These are phyloP conservation scores for Sextonia rubra DNA, from an alignment of 164 flowering plant genomes.

Conservation along the genomic window DNA sequence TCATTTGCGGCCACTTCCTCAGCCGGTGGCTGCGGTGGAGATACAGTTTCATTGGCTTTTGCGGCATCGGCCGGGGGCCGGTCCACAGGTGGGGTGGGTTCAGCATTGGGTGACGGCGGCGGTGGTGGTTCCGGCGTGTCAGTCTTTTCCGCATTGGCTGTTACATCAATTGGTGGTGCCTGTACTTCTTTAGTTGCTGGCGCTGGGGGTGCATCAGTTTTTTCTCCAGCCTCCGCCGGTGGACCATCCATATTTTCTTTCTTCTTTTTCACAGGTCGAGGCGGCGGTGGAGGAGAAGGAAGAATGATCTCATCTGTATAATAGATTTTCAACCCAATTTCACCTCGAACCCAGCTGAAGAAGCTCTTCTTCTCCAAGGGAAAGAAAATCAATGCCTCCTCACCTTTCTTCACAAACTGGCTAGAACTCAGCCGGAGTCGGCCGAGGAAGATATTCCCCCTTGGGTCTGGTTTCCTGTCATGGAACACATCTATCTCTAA, in stretches of 20 bases:
- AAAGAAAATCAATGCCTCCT: constrained; percentile 71
- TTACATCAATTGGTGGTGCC: constrained; percentile 4
- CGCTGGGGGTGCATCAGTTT: not conserved
- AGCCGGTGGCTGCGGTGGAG: constrained; percentile 10
- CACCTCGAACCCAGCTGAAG: constrained; percentile 71
- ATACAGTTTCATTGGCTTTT: not conserved
- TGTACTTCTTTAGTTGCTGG: not conserved
- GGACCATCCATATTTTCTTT: too few relatives aligned
- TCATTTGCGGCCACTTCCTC: constrained; percentile 5
- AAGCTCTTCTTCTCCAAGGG: constrained; percentile 64
- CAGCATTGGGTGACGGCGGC: not conserved
- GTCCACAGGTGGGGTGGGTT: not conserved
- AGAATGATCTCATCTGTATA: constrained; percentile 39
- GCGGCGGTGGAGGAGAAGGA: constrained; percentile 26
- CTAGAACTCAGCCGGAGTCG: constrained; percentile 44
- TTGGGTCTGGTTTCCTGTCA: constrained; percentile 53
- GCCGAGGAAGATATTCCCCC: constrained; percentile 68
- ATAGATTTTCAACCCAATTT: constrained; percentile 72
- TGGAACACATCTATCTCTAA: constrained; percentile 70
- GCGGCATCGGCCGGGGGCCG: constrained; percentile 10
- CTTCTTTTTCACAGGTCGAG: too few relatives aligned
- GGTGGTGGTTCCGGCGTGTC: constrained; percentile 6
- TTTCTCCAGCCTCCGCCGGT: constrained; percentile 11
- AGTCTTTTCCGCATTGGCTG: constrained; percentile 5
- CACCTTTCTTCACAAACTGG: constrained; percentile 74